These are phyloP conservation scores for Mucor sp. DNA, from an alignment of 371 early-diverging fungal species.

Conservation along the genomic window DNA sequence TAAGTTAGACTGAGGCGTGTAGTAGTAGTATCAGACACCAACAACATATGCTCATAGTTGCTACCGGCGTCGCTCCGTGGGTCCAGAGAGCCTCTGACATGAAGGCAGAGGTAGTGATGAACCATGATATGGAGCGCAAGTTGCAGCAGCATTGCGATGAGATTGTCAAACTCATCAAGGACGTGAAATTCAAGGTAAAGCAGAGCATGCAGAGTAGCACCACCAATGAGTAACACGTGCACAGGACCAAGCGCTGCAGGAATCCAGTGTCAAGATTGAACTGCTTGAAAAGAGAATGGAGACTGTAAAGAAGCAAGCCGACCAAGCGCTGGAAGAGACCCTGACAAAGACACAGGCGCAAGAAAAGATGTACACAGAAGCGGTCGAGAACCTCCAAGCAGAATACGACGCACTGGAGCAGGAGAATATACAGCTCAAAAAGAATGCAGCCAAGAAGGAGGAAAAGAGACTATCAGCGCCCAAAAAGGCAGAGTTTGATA, in stretches of 20 bases:
- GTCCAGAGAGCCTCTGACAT: constrained; percentile 73
- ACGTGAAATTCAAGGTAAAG: constrained; percentile 68
- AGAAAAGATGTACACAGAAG: constrained; percentile 72
- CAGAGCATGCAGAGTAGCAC: neutral
- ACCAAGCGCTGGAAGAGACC: constrained; percentile 63
- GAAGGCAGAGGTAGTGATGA: constrained; percentile 76
- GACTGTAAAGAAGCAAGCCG: constrained; percentile 65
- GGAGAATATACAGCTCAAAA: constrained; percentile 67
- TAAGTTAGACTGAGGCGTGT: neutral
- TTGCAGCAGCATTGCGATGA: constrained; percentile 77
- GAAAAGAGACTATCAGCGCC: constrained; percentile 41
- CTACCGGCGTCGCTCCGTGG: constrained; percentile 76
- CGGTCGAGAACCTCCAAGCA: constrained; percentile 70
- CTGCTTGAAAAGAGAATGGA: constrained; percentile 79
- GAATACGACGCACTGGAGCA: constrained; percentile 71
- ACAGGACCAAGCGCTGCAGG: constrained; percentile 77
- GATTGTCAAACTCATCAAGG: constrained; percentile 73
- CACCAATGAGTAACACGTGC: neutral
- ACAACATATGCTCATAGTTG: constrained; percentile 29
- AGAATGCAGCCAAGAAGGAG: constrained; percentile 42
- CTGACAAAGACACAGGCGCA: constrained; percentile 63
- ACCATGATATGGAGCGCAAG: constrained; percentile 77
- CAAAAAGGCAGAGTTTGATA: constrained; percentile 29
- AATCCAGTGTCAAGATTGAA: constrained; percentile 75
- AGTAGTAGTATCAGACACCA: neutral